These are phyloP conservation scores for Clitocybe nebularis DNA, from an alignment of 1,284 basidiomycete species.

Conservation along the genomic window DNA sequence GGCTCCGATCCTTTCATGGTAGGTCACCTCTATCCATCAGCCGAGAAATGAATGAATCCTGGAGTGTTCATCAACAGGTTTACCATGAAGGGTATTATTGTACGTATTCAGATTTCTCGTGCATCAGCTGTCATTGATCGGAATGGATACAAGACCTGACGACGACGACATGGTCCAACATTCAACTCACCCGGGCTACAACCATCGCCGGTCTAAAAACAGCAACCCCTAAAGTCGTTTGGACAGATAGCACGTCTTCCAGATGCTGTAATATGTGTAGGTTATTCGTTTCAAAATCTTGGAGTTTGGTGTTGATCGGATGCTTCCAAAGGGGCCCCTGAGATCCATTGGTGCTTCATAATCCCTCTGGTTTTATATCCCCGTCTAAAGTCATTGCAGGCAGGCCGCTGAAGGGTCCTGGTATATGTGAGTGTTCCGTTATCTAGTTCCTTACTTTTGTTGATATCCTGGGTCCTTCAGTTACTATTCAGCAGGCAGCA, in stretches of 20 bases:
- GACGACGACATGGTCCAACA: slow-evolving; percentile 37
- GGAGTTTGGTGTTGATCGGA: background rate
- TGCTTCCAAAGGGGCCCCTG: slow-evolving; percentile 26
- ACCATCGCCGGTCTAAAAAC: slow-evolving; percentile 34
- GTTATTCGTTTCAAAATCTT: slow-evolving; percentile 1
- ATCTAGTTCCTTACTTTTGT: background rate
- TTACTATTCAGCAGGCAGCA: slow-evolving; percentile 34
- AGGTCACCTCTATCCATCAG: slow-evolving; percentile 3
- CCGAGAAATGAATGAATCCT: background rate
- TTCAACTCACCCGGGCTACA: slow-evolving; percentile 35
- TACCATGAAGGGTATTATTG: slow-evolving; percentile 33
- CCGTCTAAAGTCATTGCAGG: slow-evolving; percentile 13
- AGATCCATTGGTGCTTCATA: slow-evolving; percentile 26
- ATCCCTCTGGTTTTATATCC: background rate
- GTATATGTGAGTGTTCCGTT: slow-evolving; percentile 26
- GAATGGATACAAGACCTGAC: slow-evolving; percentile 23
- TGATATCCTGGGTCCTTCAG: slow-evolving; percentile 13
- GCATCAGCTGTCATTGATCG: background rate
- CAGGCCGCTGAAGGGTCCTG: slow-evolving; percentile 25
- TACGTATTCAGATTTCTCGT: slow-evolving; percentile 9
- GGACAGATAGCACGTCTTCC: slow-evolving; percentile 30
- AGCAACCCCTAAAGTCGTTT: slow-evolving; percentile 31
- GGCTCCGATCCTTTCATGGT: slow-evolving; percentile 37
- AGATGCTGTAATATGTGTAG: slow-evolving; percentile 36
- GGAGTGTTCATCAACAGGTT: slow-evolving; percentile 16